Conservation (phyloP, 164 flowering plant genomes). For the Piper longum region DNA sequence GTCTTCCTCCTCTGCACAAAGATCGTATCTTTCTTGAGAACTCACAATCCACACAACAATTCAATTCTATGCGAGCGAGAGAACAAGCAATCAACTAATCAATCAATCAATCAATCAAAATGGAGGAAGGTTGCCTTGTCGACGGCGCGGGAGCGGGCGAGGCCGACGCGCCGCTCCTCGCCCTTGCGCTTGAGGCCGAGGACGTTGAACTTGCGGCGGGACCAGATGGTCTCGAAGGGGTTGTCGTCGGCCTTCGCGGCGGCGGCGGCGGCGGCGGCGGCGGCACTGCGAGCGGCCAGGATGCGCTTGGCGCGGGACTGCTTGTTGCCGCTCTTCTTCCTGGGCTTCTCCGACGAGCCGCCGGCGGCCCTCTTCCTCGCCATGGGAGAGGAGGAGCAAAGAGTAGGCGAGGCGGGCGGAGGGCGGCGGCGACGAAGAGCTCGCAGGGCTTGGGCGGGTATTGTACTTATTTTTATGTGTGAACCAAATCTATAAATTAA, state of each 20-base stretch:
- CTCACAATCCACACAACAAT: background rate
- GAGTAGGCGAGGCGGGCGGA: no score
- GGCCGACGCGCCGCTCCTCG: constrained; percentile 71
- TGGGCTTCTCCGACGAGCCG: constrained; percentile 8
- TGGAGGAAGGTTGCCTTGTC: constrained; percentile 37
- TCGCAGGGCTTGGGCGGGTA: no score
- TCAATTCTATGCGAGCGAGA: no score
- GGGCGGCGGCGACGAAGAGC: no score
- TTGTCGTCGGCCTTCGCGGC: constrained; percentile 20
- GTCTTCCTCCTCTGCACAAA: constrained; percentile 64
- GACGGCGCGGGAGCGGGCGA: constrained; percentile 61
- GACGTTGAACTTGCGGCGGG: constrained; percentile 73
- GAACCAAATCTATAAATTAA: no score
- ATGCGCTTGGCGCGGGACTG: constrained; percentile 11
- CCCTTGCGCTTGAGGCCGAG: constrained; percentile 91
- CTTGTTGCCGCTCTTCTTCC: constrained; percentile 19
- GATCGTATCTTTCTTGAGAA: background rate
- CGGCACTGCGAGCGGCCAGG: constrained; percentile 27
- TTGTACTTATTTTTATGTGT: no score
- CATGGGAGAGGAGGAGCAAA: no score
- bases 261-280: constrained; percentile 49
- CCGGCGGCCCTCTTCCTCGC: no score
- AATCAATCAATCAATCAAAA: background rate
- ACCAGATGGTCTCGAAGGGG: constrained; percentile 85
- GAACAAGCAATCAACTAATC: background rate